Conservation (phyloP, 257 asterid genomes). For the Solanum arcanum region DNA sequence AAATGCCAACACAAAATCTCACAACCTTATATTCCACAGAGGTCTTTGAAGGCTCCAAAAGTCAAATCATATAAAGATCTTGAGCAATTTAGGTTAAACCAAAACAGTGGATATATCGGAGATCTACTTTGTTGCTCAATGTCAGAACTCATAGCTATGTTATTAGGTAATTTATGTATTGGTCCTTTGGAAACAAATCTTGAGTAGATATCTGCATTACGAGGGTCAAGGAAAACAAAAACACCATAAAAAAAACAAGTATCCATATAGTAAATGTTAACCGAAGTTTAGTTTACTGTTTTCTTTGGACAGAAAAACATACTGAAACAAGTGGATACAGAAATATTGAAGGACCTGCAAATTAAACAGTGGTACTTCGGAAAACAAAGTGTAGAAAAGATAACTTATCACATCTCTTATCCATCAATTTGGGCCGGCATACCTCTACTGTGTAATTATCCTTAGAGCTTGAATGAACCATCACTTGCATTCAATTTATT, state of each 20-base stretch:
- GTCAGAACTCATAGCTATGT: background rate
- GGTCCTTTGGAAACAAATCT: background rate
- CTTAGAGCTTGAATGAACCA: too few species aligned
- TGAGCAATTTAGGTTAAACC: background rate
- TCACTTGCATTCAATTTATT: too few species aligned
- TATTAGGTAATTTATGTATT: background rate
- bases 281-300: background rate
- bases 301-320: background rate
- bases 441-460: too few species aligned
- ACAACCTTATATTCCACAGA: background rate
- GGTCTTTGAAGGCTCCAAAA: background rate
- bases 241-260: background rate
- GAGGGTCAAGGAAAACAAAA: background rate
- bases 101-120: background rate
- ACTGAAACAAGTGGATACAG: background rate
- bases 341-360: background rate
- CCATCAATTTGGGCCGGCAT: too few species aligned
- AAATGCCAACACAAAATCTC: background rate
- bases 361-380: too few species aligned
- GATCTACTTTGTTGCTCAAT: background rate
- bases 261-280: background rate
- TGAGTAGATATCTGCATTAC: background rate
- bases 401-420: too few species aligned
- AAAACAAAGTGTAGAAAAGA: too few species aligned
- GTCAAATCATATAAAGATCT: background rate